Conservation (phyloP, 495 filamentous ascomycete species). For the Talaromyces nanjingensis region DNA sequence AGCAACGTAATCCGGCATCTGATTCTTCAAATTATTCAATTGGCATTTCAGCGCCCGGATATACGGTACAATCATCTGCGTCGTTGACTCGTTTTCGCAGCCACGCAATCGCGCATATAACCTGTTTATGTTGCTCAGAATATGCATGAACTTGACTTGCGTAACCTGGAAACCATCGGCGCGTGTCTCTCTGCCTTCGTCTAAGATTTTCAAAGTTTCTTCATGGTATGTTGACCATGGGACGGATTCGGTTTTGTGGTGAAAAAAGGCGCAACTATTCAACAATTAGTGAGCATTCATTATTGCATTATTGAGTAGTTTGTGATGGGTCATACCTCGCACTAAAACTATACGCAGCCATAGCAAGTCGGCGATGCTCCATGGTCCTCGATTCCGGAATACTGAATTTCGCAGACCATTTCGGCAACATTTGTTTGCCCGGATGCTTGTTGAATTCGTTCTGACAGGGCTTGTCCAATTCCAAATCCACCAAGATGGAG, state of each 20-base stretch:
- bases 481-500: conserved; percentile 41
- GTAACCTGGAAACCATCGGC: conserved; percentile 37
- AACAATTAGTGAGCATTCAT: neutral
- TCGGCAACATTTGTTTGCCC: neutral
- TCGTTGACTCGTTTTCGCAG: conserved; percentile 9
- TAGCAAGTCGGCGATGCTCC: conserved; percentile 38
- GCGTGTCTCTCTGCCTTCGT: conserved; percentile 27
- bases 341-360: conserved; percentile 39
- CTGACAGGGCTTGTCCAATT: conserved; percentile 31
- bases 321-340: conserved; percentile 24
- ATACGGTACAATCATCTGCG: conserved; percentile 23
- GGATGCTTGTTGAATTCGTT: conserved; percentile 11
- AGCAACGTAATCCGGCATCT: conserved; percentile 19
- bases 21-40: conserved; percentile 21
- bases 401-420: conserved; percentile 8
- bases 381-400: conserved; percentile 19
- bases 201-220: conserved; percentile 29
- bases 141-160: conserved; percentile 30
- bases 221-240: conserved; percentile 39
- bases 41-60: conserved; percentile 29
- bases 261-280: conserved; percentile 27
- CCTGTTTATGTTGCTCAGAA: conserved; percentile 16
- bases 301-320: neutral
- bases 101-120: conserved; percentile 7
- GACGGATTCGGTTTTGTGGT: conserved; percentile 30